Evolutionary conservation across 208 protist genomes (phyloP), one percentile per base, ranked within the genome.

Genomic region (Herpetomonas tarakana): DNA sequence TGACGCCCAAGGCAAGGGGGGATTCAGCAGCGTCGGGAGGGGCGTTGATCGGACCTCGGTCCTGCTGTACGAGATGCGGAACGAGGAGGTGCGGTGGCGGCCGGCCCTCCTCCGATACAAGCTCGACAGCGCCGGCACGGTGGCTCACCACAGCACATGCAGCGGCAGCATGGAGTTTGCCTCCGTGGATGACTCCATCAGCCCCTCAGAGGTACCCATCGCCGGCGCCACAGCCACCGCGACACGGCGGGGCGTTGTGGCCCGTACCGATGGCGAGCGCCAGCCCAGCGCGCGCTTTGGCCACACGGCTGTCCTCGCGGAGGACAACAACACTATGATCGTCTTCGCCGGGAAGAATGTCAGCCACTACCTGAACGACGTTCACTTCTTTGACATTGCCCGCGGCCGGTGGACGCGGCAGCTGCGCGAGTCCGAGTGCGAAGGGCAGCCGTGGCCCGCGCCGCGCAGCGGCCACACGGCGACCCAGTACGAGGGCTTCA

Each of bases 291-390:
- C 72, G 19, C 78, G 83, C 22, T 90, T 90, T 56, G 83, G 83
- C 1, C 83, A 90, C 76, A 86, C 76, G 0, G 78, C 81, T 1
- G 78, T 88, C 6, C 62, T 80, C 9, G 78, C 74, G 50, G 55
- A 57, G n/a, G 61, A 65, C 25, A 49, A 74, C 18, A 58, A 74
- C 3, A 11, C 9, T 18, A 78, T 92, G 11, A 56, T 87, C 38
- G 56, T 87, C 27, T 85, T 86, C 60, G 85, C 81, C 1, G 85
- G 81, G 21, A 76, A 74, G 55, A 58, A 46, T 14, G 58, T 27
- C 22, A 50, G 53, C 24, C 70, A 66, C 1, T 82, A 74, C 60
- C 66, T 77, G 58, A 81, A 67, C 52, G 79, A 86, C 57, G 46
- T 76, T 25, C 72, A 65, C 54, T n/a, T 55, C 49, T 86, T 74